These are phyloP conservation scores for Trypanosoma scelopori DNA, from an alignment of 208 protist genomes.

Conservation along the genomic window DNA sequence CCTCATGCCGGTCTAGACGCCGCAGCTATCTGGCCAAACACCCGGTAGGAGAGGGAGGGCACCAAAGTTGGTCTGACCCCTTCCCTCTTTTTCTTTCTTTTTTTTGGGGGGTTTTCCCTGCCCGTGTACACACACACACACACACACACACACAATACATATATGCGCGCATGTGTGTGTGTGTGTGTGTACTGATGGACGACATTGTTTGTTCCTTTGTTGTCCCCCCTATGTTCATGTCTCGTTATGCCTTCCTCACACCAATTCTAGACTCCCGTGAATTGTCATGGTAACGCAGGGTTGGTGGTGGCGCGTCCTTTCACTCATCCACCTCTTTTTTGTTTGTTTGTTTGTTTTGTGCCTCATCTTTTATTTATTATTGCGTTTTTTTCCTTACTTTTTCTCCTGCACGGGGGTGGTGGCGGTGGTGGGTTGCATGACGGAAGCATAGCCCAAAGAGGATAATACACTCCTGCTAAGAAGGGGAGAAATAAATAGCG, in stretches of 20 bases:
- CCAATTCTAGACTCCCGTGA: not conserved
- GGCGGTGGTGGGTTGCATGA: slow-evolving; percentile 6
- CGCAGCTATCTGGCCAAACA: not conserved
- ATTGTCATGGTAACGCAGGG: not conserved
- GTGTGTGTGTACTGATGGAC: too few relatives aligned
- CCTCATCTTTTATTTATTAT: slow-evolving; percentile 28
- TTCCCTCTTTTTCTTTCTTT: slow-evolving; percentile 20
- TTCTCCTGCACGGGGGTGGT: not conserved
- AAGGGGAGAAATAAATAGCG: not conserved
- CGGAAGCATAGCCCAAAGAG: not conserved
- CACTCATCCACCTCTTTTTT: not conserved
- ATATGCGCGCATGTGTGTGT: too few relatives aligned
- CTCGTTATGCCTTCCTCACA: too few relatives aligned
- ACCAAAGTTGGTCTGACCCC: not conserved
- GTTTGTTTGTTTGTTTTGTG: slow-evolving; percentile 24
- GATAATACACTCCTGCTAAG: not conserved
- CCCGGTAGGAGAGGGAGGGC: not conserved
- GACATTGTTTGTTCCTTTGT: slow-evolving; percentile 18
- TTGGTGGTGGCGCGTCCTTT: too few relatives aligned
- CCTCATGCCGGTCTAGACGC: slow-evolving; percentile 31
- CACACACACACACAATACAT: too few relatives aligned
- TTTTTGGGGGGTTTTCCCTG: too few relatives aligned
- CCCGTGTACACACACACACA: too few relatives aligned
- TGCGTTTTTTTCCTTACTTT: slow-evolving; percentile 28
- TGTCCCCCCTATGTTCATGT: too few relatives aligned